phyloP scores from a whole-genome alignment of 352 stramenopile genomes.

The Synura sp. region DNA sequence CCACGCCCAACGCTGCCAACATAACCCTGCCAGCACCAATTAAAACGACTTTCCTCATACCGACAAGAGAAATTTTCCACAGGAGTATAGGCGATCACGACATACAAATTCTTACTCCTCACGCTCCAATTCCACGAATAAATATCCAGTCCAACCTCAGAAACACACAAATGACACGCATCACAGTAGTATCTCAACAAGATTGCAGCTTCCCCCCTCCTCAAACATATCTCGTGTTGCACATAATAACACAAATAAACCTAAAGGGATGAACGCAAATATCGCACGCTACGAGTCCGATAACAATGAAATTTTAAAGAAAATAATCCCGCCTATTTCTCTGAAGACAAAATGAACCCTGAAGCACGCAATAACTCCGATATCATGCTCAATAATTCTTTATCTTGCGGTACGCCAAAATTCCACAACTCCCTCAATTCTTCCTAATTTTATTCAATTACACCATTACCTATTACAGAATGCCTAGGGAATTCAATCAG shows the following conservation, averaged over 20 bases:
- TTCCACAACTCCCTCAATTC: too few relatives aligned
- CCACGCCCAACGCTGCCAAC: not conserved
- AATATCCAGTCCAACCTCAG: not conserved
- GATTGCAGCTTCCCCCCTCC: not conserved
- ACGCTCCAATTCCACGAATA: not conserved
- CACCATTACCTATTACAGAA: too few relatives aligned
- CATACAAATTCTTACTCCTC: not conserved
- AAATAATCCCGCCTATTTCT: too few relatives aligned
- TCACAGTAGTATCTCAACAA: not conserved
- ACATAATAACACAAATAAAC: not conserved
- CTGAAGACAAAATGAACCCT: too few relatives aligned
- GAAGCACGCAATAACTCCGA: too few relatives aligned
- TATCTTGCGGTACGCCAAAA: too few relatives aligned
- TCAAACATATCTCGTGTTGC: not conserved
- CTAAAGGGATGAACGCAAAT: constrained; percentile 1
- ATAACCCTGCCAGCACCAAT: not conserved
- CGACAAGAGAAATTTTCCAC: constrained; percentile 1
- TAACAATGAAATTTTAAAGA: constrained; percentile 22
- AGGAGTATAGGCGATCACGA: constrained; percentile 9
- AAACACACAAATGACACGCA: too few relatives aligned
- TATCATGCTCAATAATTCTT: too few relatives aligned
- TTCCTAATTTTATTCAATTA: too few relatives aligned
- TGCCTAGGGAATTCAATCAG: too few relatives aligned
- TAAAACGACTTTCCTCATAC: not conserved
- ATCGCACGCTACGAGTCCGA: not conserved